phyloP scores from a whole-genome alignment of 805 yeast genomes.

The Monosporozyma solicola region DNA sequence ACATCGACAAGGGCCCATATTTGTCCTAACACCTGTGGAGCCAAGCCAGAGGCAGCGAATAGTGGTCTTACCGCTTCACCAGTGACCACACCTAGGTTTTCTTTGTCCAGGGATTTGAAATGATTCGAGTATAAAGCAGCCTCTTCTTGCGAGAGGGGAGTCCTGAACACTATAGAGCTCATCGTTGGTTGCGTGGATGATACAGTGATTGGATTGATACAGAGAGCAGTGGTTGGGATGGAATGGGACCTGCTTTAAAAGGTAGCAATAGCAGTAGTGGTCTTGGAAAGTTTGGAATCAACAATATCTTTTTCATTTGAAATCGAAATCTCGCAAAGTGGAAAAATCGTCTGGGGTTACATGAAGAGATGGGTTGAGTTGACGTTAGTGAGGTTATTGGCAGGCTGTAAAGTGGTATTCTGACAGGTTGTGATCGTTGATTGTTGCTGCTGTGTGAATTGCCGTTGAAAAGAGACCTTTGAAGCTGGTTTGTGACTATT shows the following conservation, averaged over 20 bases:
- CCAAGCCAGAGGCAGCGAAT: constrained; percentile 77
- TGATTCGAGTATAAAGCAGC: constrained; percentile 61
- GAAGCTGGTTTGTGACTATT: no score
- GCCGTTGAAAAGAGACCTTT: no score
- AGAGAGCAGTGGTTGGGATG: no score
- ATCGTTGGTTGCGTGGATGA: constrained; percentile 4
- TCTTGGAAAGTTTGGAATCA: no score
- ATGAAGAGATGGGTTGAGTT: neutral
- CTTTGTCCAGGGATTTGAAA: constrained; percentile 73
- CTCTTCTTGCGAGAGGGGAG: constrained; percentile 60
- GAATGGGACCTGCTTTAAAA: no score
- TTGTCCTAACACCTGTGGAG: constrained; percentile 71
- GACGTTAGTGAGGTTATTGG: no score
- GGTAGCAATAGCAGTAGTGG: no score
- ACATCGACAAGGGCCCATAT: constrained; percentile 93
- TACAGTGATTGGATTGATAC: no score
- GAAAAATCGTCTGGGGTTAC: neutral
- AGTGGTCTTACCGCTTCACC: constrained; percentile 80
- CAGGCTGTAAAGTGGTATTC: no score
- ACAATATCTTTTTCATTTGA: no score
- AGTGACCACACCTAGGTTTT: constrained; percentile 69
- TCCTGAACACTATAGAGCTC: constrained; percentile 25
- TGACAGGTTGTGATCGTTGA: no score
- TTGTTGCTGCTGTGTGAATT: no score
- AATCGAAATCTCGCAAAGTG: neutral